Base-by-base conservation (phyloP, 2,329 filamentous ascomycete species). In the Pestalotiopsis sp. region DNA sequence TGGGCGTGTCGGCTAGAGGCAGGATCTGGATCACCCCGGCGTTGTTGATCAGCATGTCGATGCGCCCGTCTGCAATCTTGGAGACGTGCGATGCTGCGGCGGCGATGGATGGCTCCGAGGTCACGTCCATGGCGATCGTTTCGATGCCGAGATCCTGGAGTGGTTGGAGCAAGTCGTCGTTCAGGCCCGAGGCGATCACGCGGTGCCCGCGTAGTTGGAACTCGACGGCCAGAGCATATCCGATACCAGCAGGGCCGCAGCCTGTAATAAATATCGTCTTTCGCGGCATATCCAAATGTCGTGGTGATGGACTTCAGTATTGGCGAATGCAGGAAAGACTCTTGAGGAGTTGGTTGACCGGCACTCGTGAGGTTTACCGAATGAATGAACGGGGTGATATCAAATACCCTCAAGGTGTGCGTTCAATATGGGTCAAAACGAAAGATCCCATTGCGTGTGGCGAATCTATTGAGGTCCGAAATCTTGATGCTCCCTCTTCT, bases 131-230 rank as follows among this genome's bases (percentile, higher is more conserved):
- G 6, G 31, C n/a, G 17, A 69, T 25, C 3, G 66, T 67, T 4
- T 67, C 58, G 9, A 67, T 67, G 20, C 58, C 58, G n/a, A 62
- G 41, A n/a, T 67, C 69, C 14, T 23, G 59, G 9, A 76, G 69
- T 13, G 66, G 63, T 9, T 68, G 49, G 27, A 76, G 73, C 1
- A 73, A 67, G 2, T 68, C 13, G 11, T 72, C 69, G 9, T 73
- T 71, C 13, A 76, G 66, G 12, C 74, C 76, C n/a, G 76, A 74
- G 7, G 77, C 77, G 67, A 77, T 73, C 27, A 78, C 77, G 7
- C 73, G 72, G 69, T 78, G 76, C 49, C 75, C 76, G 56, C 74
- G 74, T 65, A 72, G 39, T 67, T 76, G 74, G 70, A 77, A 77
- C 59, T 77, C 76, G 61, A 23, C 13, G 20, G 66, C 66, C 6